Evolutionary conservation across 345 rosid species (phyloP), one percentile per base, ranked within the genome.

Genomic region (Salix purpurea): DNA sequence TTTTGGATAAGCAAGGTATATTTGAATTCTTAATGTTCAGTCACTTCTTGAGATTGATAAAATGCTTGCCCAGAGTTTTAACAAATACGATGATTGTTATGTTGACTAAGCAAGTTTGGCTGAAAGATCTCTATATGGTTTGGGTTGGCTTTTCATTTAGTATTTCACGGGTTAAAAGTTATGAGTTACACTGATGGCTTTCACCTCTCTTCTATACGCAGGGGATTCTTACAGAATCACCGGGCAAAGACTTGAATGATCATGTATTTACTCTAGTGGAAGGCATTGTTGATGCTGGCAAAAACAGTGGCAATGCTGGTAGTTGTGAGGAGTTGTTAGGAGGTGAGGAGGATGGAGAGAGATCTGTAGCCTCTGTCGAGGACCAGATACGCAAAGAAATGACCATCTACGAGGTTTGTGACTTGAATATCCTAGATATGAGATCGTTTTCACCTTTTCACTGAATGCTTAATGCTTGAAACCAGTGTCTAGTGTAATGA

Each of bases 1-100:
- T 93, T 92, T 71, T 96, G 98, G 98, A 88, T 90, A 81, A 91
- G 91, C 92, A 93, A 96, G 96, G 99, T 93, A 26, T 60, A 28
- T 24, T 28, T 39, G 6, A 39, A 50, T 14, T 32, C 44, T 28
- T 26, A 26, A 14, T 32, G 54, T 9, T 23, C 32, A 14, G 12
- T 26, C 28, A 66, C 15, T 62, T 74, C 32, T 64, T 9, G 23
- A 24, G 18, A 16, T 42, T 74, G 48, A 62, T 26, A 23, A 7
- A 26, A 34, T 54, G 18, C 65, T 15, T 56, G 44, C 32, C 28
- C 14, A 10, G 2, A 16, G 32, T 30, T 5, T 39, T 71, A 52
- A 52, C 52, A 75, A 75, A 9, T 65, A 34, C 1, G 39, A 30
- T 28, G 28, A 50, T 46, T 14, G 21, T 9, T 4, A 39, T 50